Conservation (phyloP, 1,284 basidiomycete species). For the Melampsora occidentalis region DNA sequence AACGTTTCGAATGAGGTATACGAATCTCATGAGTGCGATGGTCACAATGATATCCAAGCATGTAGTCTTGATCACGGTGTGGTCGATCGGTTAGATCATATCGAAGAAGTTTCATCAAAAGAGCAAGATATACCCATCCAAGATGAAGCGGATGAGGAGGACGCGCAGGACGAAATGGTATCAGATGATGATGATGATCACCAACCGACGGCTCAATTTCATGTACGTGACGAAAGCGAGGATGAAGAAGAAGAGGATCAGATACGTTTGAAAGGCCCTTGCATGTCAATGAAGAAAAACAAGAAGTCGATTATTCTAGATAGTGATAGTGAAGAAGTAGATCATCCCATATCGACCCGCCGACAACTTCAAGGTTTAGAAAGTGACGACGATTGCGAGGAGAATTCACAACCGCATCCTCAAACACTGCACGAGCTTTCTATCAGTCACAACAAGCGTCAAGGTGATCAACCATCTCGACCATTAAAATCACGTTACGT, state of each 20-base stretch:
- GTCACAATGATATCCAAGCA: neutral
- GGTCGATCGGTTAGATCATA: neutral
- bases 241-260: neutral
- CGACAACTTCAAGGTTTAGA: conserved; percentile 12
- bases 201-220: neutral
- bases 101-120: conserved; percentile 8
- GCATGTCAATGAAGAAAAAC: neutral
- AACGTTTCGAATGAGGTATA: neutral
- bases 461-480: neutral
- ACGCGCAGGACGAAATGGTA: neutral
- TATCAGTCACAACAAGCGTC: conserved; percentile 24
- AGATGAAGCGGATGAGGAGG: neutral
- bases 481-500: conserved; percentile 8
- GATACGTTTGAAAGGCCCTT: neutral
- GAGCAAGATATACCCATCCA: neutral
- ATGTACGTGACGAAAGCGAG: neutral
- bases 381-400: conserved; percentile 13
- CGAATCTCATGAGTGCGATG: conserved; percentile 1
- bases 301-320: neutral
- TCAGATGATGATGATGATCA: conserved; percentile 6
- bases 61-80: neutral
- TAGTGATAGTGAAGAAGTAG: neutral
- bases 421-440: neutral
- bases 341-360: neutral
- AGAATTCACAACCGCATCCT: neutral